Evolutionary conservation across 2,329 filamentous ascomycete species (phyloP).

Genomic region (Aspergillus floridensis): DNA sequence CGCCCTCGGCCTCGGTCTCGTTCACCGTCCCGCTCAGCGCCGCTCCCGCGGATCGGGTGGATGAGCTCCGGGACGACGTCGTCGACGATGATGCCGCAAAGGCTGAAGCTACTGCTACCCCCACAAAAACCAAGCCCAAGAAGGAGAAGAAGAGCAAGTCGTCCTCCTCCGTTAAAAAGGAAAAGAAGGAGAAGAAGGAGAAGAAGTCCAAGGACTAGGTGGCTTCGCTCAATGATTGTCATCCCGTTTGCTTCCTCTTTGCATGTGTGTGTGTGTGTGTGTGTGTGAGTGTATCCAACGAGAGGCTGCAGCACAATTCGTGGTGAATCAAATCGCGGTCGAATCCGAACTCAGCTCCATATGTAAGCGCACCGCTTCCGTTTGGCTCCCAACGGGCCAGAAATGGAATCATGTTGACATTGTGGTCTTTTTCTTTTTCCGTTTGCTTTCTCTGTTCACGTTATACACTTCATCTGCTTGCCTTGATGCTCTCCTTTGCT

Average conservation of each 20-base stretch:
- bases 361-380: neutral
- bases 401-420: neutral
- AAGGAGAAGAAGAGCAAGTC: slow-evolving; percentile 24
- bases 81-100: slow-evolving; percentile 7
- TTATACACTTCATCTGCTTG: slow-evolving; percentile 11
- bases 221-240: neutral
- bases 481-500: neutral
- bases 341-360: neutral
- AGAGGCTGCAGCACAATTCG: no score
- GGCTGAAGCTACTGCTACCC: neutral
- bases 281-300: no score
- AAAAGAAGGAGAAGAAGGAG: slow-evolving; percentile 19
- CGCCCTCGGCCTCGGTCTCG: slow-evolving; percentile 14
- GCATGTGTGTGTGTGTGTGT: no score
- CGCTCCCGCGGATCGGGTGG: neutral
- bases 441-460: neutral
- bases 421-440: slow-evolving; percentile 2
- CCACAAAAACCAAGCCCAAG: slow-evolving; percentile 16
- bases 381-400: neutral
- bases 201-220: slow-evolving; percentile 20
- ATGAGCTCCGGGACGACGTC: neutral
- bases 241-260: neutral
- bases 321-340: no score
- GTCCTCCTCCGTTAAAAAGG: slow-evolving; percentile 15
- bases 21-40: slow-evolving; percentile 11